Evolutionary conservation across 371 early-diverging fungal genomes (phyloP), one percentile per base, ranked within the genome.

Genomic region (Mucor mucedo): DNA sequence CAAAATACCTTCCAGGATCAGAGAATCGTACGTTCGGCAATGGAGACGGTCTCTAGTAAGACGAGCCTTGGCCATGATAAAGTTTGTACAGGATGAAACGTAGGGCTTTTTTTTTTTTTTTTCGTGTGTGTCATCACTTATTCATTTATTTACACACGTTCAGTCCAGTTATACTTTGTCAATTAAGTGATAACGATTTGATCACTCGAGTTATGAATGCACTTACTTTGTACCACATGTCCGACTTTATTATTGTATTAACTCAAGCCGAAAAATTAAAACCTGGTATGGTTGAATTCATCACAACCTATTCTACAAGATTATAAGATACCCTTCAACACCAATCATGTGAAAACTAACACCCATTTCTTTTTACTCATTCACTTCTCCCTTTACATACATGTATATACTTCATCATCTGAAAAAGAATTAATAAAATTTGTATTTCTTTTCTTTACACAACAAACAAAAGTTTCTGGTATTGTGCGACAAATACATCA

Each of bases 1-100:
- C 2, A 69, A 63, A 13, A 63, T 86, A 13, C 87, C 87, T 0
- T 62, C 76, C 3, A 64, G 80, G 40, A 71, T 84, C 70, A 72
- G 87, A 38, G 87, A 86, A 55, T 80, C 78, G 0, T 86, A 82
- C 65, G 77, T 83, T 6, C 71, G 79, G 2, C 84, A 86, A 60
- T 86, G 87, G 87, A 78, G 80, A 30, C 67, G 81, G 54, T 69
- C 73, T 6, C 60, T 86, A 21, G 68, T 84, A 8, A 73, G 76
- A 41, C 71, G 68, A 29, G 81, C 84, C 6, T 40, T 82, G 41
- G 75, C 81, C 1, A 68, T 86, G 54, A 80, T 86, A 21, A 82
- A 80, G 62, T 80, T 78, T 65, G 75, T 83, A 29, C 69, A 78
- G 54, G 78, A 78, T 30, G 84, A 84, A 73, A 77, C 76, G 83